Conservation (phyloP, 306 rosid species). For the Prosopis cineraria region DNA sequence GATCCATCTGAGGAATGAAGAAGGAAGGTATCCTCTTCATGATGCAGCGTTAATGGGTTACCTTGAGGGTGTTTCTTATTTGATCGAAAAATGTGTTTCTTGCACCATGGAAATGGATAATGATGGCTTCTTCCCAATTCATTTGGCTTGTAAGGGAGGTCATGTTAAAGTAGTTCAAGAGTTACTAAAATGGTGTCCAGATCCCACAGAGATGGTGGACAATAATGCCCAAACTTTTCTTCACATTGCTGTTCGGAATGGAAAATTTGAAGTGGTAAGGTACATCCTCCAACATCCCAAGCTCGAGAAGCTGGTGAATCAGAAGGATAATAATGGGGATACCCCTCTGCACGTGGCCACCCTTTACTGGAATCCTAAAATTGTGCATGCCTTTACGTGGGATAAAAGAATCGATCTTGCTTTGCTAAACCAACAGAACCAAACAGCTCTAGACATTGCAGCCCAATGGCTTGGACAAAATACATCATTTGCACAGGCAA, state of each 20-base stretch:
- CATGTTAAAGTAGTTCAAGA: too few relatives aligned
- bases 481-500: too few relatives aligned
- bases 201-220: slow-evolving; percentile 28
- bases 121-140: too few relatives aligned
- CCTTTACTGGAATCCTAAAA: neutral
- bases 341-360: slow-evolving; percentile 41
- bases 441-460: slow-evolving; percentile 32
- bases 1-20: neutral
- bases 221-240: neutral
- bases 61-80: slow-evolving; percentile 4
- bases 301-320: slow-evolving; percentile 17
- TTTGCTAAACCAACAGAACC: neutral
- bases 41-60: slow-evolving; percentile 35
- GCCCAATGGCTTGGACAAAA: too few relatives aligned
- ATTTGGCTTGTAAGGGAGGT: too few relatives aligned
- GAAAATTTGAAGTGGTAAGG: neutral
- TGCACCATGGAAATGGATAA: too few relatives aligned
- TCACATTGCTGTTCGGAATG: slow-evolving; percentile 19
- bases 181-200: too few relatives aligned
- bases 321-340: neutral
- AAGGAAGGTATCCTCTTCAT: slow-evolving; percentile 27
- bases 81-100: too few relatives aligned
- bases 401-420: neutral
- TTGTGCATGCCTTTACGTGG: slow-evolving; percentile 25
- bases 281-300: neutral